These are phyloP conservation scores for Paracoccidioides lutzii DNA, from an alignment of 2,329 filamentous ascomycete genomes.

Conservation along the genomic window DNA sequence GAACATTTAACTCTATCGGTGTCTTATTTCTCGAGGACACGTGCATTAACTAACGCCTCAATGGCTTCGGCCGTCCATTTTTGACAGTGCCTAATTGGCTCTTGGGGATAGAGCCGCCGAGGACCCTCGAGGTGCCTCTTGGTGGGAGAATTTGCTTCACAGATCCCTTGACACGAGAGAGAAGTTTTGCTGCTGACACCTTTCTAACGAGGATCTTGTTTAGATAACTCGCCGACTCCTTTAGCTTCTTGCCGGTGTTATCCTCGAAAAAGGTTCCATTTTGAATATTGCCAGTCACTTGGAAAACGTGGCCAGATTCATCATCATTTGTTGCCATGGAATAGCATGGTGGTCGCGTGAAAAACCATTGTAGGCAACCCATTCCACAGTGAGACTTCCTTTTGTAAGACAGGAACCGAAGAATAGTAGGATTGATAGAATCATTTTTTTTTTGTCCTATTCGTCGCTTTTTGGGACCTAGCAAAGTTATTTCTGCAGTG, in stretches of 20 bases:
- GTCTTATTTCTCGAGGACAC: background rate
- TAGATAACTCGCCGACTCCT: slow-evolving; percentile 3
- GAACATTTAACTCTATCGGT: background rate
- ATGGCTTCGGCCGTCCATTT: slow-evolving; percentile 20
- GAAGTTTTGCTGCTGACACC: slow-evolving; percentile 10
- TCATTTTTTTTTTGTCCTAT: background rate
- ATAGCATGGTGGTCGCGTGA: slow-evolving; percentile 18
- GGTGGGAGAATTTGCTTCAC: slow-evolving; percentile 14
- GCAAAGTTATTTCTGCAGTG: background rate
- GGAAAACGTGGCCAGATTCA: slow-evolving; percentile 14
- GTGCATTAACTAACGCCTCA: slow-evolving; percentile 2
- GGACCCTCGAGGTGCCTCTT: slow-evolving; percentile 21
- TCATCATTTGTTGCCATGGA: slow-evolving; percentile 15
- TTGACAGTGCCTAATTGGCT: slow-evolving; percentile 18
- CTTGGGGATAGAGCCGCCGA: slow-evolving; percentile 15
- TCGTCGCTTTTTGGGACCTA: background rate
- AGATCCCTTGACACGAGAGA: slow-evolving; percentile 12
- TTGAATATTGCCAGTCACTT: slow-evolving; percentile 23
- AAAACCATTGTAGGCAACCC: slow-evolving; percentile 9
- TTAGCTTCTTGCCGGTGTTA: slow-evolving; percentile 3
- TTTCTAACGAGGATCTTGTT: background rate
- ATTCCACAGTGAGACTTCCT: background rate
- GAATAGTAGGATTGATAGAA: background rate
- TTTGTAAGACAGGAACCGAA: background rate
- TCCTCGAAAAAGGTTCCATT: slow-evolving; percentile 16